phyloP scores from a whole-genome alignment of 2,329 filamentous ascomycete genomes.

The Biscogniauxia sp. region DNA sequence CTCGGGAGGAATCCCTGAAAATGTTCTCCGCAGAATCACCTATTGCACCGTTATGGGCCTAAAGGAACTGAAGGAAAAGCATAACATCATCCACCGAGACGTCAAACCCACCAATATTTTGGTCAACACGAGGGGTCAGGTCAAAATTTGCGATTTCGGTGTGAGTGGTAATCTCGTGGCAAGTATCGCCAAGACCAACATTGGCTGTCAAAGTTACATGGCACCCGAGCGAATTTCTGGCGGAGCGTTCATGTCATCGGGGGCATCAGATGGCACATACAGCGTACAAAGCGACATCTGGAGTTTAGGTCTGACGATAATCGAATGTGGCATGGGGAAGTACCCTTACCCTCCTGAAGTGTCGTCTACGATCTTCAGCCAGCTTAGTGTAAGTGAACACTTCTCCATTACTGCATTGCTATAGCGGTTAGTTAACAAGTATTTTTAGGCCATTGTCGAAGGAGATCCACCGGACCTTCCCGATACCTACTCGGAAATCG shows the following conservation, averaged over 20 bases:
- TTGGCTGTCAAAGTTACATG: slow-evolving; percentile 99
- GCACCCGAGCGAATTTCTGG: slow-evolving; percentile 93
- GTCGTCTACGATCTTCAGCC: slow-evolving; percentile 97
- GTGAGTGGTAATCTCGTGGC: slow-evolving; percentile 95
- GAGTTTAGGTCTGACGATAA: slow-evolving; percentile 90
- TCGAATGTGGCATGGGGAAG: slow-evolving; percentile 90
- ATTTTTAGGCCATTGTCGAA: slow-evolving; percentile 84
- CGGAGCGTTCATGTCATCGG: slow-evolving; percentile 71
- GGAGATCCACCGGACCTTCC: slow-evolving; percentile 92
- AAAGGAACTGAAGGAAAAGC: slow-evolving; percentile 91
- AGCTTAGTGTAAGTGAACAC: slow-evolving; percentile 75
- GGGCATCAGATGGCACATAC: slow-evolving; percentile 80
- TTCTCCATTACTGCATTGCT: background rate
- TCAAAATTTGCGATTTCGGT: slow-evolving; percentile 99
- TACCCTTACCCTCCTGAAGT: slow-evolving; percentile 98
- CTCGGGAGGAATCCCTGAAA: slow-evolving; percentile 83
- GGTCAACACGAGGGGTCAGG: slow-evolving; percentile 81
- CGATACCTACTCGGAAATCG: slow-evolving; percentile 72
- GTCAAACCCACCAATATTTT: slow-evolving; percentile 99
- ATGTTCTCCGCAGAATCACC: slow-evolving; percentile 84
- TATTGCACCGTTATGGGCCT: slow-evolving; percentile 86
- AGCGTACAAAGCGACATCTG: slow-evolving; percentile 98
- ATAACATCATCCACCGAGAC: slow-evolving; percentile 98
- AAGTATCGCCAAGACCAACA: slow-evolving; percentile 97
- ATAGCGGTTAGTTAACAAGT: slow-evolving; percentile 15